These are phyloP conservation scores for Lecanicillium sp. DNA, from an alignment of 2,329 filamentous ascomycete species.

Conservation along the genomic window DNA sequence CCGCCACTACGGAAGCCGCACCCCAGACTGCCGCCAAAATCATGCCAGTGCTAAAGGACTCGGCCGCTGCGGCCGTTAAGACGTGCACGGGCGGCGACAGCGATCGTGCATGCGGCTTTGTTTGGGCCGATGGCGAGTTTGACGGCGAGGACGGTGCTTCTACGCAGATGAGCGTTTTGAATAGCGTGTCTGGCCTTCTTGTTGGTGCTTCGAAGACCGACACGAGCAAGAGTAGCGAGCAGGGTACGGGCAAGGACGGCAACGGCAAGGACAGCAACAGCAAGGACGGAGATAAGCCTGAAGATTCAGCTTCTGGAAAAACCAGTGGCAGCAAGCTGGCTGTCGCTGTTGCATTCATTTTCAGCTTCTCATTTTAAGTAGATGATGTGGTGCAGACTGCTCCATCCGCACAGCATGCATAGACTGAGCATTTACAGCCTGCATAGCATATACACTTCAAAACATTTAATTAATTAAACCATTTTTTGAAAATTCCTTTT, in stretches of 20 bases:
- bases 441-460: no score
- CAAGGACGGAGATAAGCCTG: no score
- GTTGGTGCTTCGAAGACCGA: conserved; percentile 33
- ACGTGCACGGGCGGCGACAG: conserved; percentile 43
- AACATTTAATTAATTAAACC: no score
- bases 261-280: conserved; percentile 42
- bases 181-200: conserved; percentile 44
- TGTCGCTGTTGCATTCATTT: no score
- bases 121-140: conserved; percentile 41
- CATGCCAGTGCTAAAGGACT: conserved; percentile 39
- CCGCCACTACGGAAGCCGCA: conserved; percentile 42
- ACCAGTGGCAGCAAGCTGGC: no score
- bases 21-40: conserved; percentile 42
- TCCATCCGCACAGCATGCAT: no score
- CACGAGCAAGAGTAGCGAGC: conserved; percentile 40
- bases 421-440: no score
- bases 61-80: conserved; percentile 44
- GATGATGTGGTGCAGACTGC: no score
- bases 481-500: no score
- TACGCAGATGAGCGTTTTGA: conserved; percentile 50
- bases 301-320: no score
- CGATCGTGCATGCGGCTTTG: conserved; percentile 46
- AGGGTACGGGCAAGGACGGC: conserved; percentile 41
- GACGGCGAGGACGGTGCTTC: conserved; percentile 46
- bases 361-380: no score